phyloP scores from a whole-genome alignment of 805 yeast genomes.

The Candida ovalis region DNA sequence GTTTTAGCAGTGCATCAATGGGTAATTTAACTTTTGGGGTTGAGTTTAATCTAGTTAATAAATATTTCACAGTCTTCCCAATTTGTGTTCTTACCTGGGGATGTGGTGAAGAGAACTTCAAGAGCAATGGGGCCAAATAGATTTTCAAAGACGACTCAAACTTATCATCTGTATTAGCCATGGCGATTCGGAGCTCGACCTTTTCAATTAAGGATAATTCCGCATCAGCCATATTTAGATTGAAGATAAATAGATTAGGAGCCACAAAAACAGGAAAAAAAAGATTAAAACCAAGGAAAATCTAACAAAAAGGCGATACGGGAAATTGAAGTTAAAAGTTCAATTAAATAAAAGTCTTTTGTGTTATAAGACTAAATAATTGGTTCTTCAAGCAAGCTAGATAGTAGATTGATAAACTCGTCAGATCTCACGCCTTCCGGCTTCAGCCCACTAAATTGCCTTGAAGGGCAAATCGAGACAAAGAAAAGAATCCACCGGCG shows the following conservation, averaged over 20 bases:
- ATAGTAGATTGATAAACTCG: too few relatives aligned
- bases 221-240: slow-evolving; percentile 28
- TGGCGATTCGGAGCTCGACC: slow-evolving; percentile 77
- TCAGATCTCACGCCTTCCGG: too few relatives aligned
- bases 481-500: too few relatives aligned
- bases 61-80: slow-evolving; percentile 54
- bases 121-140: slow-evolving; percentile 71
- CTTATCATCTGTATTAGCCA: slow-evolving; percentile 65
- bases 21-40: slow-evolving; percentile 60
- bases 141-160: slow-evolving; percentile 55
- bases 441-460: too few relatives aligned
- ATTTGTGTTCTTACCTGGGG: slow-evolving; percentile 64
- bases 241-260: background rate
- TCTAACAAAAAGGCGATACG: background rate
- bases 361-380: too few relatives aligned
- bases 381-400: too few relatives aligned
- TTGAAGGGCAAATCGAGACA: too few relatives aligned
- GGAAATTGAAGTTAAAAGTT: too few relatives aligned
- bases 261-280: background rate
- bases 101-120: slow-evolving; percentile 74
- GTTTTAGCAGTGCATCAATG: slow-evolving; percentile 53
- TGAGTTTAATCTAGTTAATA: slow-evolving; percentile 63
- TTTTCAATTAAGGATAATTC: slow-evolving; percentile 65
- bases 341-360: too few relatives aligned
- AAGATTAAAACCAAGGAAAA: background rate